phyloP scores from a whole-genome alignment of 345 rosid genomes.

The Camelina neglecta region DNA sequence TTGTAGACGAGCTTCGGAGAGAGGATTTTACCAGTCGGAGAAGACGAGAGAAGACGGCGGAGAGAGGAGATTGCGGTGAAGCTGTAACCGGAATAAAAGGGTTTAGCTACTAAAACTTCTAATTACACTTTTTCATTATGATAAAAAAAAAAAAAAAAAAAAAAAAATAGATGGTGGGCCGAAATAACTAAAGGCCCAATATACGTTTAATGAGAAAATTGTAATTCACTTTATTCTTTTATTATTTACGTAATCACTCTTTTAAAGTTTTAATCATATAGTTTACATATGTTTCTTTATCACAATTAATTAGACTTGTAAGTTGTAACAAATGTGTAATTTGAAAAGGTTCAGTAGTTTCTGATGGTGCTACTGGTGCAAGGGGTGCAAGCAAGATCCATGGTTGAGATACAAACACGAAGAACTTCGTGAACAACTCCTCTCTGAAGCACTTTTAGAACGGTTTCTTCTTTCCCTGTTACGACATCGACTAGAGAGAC shows the following conservation, averaged over 20 bases:
- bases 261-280: neutral
- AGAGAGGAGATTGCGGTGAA: conserved; percentile 44
- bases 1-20: neutral
- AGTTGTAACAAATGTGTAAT: neutral
- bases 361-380: conserved; percentile 43
- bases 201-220: neutral
- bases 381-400: conserved; percentile 42
- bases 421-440: conserved; percentile 76
- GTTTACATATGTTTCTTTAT: neutral
- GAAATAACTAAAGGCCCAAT: neutral
- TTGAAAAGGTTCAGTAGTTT: conserved; percentile 31
- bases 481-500: conserved; percentile 57
- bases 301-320: neutral
- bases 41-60: conserved; percentile 37
- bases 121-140: too few species aligned
- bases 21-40: conserved; percentile 52
- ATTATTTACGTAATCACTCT: neutral
- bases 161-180: neutral
- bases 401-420: conserved; percentile 57
- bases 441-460: conserved; percentile 59
- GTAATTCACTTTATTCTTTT: neutral
- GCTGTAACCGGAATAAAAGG: conserved; percentile 51
- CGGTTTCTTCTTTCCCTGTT: conserved; percentile 51
- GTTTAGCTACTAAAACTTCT: conserved; percentile 10
- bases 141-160: too few species aligned